These are phyloP conservation scores for Glycyrrhiza uralensis DNA, from an alignment of 306 rosid genomes.

Conservation along the genomic window DNA sequence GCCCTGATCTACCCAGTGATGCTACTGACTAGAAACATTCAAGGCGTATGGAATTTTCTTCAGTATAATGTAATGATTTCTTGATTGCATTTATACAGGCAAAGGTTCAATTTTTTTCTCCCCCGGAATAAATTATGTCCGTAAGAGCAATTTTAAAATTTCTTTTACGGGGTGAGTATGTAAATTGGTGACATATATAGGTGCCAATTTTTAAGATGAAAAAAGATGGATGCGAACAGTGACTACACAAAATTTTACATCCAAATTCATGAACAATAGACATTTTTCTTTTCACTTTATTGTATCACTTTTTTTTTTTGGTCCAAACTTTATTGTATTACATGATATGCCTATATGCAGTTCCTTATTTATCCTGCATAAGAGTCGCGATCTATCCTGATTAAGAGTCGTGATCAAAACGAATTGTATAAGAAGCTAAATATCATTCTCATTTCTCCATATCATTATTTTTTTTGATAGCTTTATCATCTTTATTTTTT, in stretches of 20 bases:
- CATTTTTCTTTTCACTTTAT: not conserved
- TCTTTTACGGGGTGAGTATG: not conserved
- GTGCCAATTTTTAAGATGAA: not conserved
- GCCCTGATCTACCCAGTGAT: constrained; percentile 73
- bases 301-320: too few species aligned
- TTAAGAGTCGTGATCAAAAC: too few species aligned
- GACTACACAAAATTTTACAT: too few species aligned
- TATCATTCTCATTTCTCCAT: too few species aligned
- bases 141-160: not conserved
- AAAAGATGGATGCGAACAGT: not conserved
- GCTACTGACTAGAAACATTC: constrained; percentile 46
- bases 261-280: not conserved
- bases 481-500: too few species aligned
- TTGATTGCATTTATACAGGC: not conserved
- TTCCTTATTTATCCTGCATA: too few species aligned
- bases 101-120: not conserved
- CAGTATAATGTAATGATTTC: not conserved
- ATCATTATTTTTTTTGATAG: too few species aligned
- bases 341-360: too few species aligned
- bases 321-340: too few species aligned
- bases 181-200: not conserved
- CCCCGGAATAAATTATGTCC: constrained; percentile 2
- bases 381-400: too few species aligned
- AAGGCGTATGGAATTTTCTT: not conserved
- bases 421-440: too few species aligned